phyloP scores from a whole-genome alignment of 371 early-diverging fungal species.

The Apophysomyces trapeziformis region DNA sequence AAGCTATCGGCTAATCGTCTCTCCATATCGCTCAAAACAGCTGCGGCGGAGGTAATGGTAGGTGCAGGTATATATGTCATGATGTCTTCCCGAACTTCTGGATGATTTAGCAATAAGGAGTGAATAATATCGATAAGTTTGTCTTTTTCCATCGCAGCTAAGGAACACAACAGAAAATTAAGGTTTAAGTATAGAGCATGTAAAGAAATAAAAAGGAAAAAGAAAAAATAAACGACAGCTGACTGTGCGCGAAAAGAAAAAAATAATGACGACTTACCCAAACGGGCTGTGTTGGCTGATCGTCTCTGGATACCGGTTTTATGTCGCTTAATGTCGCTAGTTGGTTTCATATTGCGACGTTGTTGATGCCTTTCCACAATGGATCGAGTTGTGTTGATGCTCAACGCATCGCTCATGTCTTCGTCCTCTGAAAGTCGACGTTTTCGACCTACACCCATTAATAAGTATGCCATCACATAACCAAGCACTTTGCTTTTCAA shows the following conservation, averaged over 20 bases:
- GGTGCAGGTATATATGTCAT: conserved; percentile 86
- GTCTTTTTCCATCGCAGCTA: conserved; percentile 73
- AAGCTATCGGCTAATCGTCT: conserved; percentile 75
- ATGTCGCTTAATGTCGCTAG: conserved; percentile 20
- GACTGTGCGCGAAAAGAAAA: conserved; percentile 1
- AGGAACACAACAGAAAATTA: conserved; percentile 1
- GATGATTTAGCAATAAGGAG: conserved; percentile 72
- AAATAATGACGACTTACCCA: conserved; percentile 33
- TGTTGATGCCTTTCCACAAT: conserved; percentile 19
- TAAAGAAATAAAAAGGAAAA: background rate
- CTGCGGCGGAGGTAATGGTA: conserved; percentile 77
- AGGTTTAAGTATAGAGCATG: background rate
- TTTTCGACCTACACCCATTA: conserved; percentile 36
- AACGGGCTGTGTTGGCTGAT: conserved; percentile 29
- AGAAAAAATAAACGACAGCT: background rate
- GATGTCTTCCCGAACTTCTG: conserved; percentile 72
- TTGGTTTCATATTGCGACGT: conserved; percentile 4
- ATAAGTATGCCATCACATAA: background rate
- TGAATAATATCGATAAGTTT: conserved; percentile 76
- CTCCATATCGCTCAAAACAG: conserved; percentile 70
- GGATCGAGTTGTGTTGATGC: conserved; percentile 8
- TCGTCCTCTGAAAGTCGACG: conserved; percentile 54
- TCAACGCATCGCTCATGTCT: conserved; percentile 44
- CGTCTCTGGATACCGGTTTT: conserved; percentile 33
- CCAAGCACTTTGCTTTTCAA: background rate